Evolutionary conservation across 257 asterid species (phyloP).

Genomic region (Nicotiana tabacum): DNA sequence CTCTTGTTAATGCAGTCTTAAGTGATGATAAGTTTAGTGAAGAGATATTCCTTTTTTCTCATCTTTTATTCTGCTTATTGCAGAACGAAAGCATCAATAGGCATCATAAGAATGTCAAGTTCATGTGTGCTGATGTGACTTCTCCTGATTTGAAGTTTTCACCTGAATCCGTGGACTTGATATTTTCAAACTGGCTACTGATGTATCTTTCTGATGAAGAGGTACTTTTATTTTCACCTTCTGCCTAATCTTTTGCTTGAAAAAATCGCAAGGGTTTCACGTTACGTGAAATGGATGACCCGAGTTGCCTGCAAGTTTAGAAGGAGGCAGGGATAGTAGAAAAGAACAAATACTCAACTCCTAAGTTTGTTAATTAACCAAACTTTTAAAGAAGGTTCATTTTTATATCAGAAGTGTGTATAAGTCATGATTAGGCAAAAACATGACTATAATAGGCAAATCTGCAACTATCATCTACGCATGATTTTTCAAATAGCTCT

Average conservation of each 20-base stretch:
- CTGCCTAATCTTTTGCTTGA: neutral
- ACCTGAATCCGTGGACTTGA: slow-evolving; percentile 68
- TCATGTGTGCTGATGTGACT: slow-evolving; percentile 88
- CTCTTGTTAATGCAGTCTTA: neutral
- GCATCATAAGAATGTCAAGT: slow-evolving; percentile 64
- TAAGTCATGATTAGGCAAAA: neutral
- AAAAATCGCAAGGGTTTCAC: neutral
- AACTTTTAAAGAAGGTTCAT: neutral
- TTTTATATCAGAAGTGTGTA: neutral
- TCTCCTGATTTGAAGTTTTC: slow-evolving; percentile 69
- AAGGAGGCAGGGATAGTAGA: neutral
- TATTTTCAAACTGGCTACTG: slow-evolving; percentile 92
- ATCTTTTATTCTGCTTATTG: slow-evolving; percentile 6
- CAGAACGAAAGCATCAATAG: slow-evolving; percentile 75
- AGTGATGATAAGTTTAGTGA: neutral
- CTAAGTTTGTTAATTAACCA: neutral
- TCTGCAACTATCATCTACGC: neutral
- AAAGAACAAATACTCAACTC: neutral
- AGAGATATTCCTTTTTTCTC: neutral
- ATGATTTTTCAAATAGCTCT: neutral
- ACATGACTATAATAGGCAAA: neutral
- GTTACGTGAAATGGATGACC: neutral
- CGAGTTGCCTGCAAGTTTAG: neutral
- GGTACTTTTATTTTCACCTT: slow-evolving; percentile 32
- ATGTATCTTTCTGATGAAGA: slow-evolving; percentile 95